These are phyloP conservation scores for Poterioochromonas sp. DNA, from an alignment of 352 stramenopile species.

Conservation along the genomic window DNA sequence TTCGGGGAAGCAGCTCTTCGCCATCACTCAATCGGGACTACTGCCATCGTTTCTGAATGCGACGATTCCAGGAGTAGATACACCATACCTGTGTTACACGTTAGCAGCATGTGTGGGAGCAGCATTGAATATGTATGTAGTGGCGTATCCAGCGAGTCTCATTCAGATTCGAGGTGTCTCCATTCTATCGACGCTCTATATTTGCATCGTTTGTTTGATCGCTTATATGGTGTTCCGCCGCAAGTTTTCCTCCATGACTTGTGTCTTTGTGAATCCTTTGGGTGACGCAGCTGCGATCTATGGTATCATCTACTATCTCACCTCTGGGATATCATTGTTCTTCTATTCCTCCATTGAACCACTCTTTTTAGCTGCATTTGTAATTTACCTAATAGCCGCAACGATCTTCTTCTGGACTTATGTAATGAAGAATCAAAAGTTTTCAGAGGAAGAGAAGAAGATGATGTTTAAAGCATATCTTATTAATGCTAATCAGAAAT, in stretches of 20 bases:
- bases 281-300: not conserved
- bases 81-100: constrained; percentile 10
- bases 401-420: too few species aligned
- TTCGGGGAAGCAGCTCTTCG: constrained; percentile 7
- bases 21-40: constrained; percentile 4
- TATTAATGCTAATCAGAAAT: too few species aligned
- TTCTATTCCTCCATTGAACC: constrained; percentile 8
- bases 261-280: constrained; percentile 13
- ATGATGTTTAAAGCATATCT: too few species aligned
- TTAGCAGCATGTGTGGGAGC: constrained; percentile 8
- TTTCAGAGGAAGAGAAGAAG: too few species aligned
- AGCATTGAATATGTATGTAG: constrained; percentile 15
- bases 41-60: constrained; percentile 10
- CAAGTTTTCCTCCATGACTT: constrained; percentile 8
- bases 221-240: constrained; percentile 8
- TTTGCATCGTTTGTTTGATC: constrained; percentile 14
- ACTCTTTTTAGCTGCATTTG: not conserved
- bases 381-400: too few species aligned
- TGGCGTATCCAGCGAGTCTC: constrained; percentile 7
- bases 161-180: constrained; percentile 11
- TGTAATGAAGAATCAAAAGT: too few species aligned
- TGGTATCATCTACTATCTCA: constrained; percentile 14
- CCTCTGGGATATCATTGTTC: constrained; percentile 3
- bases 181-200: constrained; percentile 13
- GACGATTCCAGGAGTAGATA: constrained; percentile 11